Percentiles rank a stretch among this genome's conserved stretches.
phyloP scores from a whole-genome alignment of 345 rosid genomes.

The Citrus glauca region DNA sequence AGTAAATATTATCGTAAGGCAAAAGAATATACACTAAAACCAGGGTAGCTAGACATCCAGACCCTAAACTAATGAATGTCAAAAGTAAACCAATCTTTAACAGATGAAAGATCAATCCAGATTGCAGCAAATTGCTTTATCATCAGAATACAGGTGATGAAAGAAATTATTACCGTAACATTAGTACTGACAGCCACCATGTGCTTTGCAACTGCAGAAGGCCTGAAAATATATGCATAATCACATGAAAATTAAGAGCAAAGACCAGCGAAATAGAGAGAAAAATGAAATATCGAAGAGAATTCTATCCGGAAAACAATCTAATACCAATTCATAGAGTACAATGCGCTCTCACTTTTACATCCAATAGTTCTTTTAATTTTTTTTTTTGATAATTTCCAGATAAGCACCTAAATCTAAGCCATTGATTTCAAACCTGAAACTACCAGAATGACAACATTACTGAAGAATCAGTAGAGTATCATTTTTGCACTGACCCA shows the following conservation, averaged over 20 bases:
- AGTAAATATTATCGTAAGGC: background rate
- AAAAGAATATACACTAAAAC: background rate
- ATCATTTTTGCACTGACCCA: slow-evolving; percentile 55
- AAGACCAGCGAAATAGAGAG: background rate
- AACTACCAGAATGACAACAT: slow-evolving; percentile 1
- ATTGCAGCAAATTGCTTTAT: background rate
- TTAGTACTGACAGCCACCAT: slow-evolving; percentile 99
- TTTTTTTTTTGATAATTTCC: background rate
- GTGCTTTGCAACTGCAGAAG: slow-evolving; percentile 93
- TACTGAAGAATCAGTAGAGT: background rate
- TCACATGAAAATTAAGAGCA: background rate
- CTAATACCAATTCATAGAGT: background rate
- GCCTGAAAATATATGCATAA: slow-evolving; percentile 36
- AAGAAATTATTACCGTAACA: slow-evolving; percentile 49
- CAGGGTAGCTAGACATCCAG: background rate
- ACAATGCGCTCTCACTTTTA: slow-evolving; percentile 4
- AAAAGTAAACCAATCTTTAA: background rate
- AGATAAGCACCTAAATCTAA: background rate
- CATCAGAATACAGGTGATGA: background rate
- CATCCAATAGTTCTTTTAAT: background rate
- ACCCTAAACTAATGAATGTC: background rate
- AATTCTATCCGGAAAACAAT: background rate
- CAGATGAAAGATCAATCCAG: background rate
- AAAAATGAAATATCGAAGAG: background rate
- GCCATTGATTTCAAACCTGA: slow-evolving; percentile 8